phyloP scores from a whole-genome alignment of 2,329 filamentous ascomycete genomes.

The Paecilomyces sp. region DNA sequence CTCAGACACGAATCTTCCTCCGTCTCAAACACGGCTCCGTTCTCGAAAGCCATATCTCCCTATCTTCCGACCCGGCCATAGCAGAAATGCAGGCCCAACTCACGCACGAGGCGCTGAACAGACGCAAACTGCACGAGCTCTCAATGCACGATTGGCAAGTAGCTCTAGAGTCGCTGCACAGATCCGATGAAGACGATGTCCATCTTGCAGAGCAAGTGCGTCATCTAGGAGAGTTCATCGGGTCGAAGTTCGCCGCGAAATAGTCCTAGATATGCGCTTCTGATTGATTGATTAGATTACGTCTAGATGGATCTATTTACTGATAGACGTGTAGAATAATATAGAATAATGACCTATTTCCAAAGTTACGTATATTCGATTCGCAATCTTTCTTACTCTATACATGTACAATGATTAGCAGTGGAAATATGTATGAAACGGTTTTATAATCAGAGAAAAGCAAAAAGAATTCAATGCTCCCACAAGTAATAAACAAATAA shows the following conservation, averaged over 20 bases:
- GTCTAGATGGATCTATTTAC: not conserved
- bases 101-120: slow-evolving; percentile 25
- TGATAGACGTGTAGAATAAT: not conserved
- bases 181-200: not conserved
- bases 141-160: slow-evolving; percentile 17
- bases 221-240: not conserved
- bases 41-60: slow-evolving; percentile 31
- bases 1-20: slow-evolving; percentile 35
- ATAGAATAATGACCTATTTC: not conserved
- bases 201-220: not conserved
- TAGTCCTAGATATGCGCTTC: not conserved
- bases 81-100: slow-evolving; percentile 26
- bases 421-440: no score
- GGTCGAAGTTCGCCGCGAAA: not conserved
- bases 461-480: not conserved
- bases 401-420: not conserved
- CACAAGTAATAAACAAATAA: not conserved
- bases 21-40: slow-evolving; percentile 34
- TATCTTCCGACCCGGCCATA: slow-evolving; percentile 22
- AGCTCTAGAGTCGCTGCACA: not conserved
- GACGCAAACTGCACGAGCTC: slow-evolving; percentile 45
- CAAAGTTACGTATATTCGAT: not conserved
- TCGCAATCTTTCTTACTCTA: not conserved
- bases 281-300: not conserved
- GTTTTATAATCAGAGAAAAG: not conserved